Conservation (phyloP, 306 rosid species). For the Aeschynomene evenia region DNA sequence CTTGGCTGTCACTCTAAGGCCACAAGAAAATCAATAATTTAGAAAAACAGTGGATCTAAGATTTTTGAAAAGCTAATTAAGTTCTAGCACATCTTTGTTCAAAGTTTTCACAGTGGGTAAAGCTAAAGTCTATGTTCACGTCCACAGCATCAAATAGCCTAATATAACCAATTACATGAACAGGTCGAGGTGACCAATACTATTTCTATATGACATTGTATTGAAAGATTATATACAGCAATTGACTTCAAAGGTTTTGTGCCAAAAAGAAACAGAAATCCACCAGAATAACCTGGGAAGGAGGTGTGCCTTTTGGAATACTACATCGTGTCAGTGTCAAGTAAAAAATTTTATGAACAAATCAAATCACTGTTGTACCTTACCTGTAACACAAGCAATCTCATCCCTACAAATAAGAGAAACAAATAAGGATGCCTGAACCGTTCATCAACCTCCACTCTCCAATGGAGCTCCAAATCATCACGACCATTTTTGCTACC, state of each 20-base stretch:
- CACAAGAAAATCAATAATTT: conserved; percentile 18
- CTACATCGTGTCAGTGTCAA: neutral
- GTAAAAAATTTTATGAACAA: neutral
- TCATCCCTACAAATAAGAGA: conserved; percentile 28
- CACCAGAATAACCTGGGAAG: neutral
- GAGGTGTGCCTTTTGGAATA: neutral
- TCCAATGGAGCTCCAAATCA: conserved; percentile 31
- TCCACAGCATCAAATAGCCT: conserved; percentile 1
- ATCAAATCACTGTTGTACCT: conserved; percentile 19
- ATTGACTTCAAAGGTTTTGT: neutral
- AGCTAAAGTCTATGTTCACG: neutral
- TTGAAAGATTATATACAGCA: neutral
- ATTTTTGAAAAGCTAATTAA: neutral
- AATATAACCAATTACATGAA: neutral
- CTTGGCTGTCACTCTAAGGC: conserved; percentile 1
- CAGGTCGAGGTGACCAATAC: neutral
- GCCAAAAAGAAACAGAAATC: conserved; percentile 1
- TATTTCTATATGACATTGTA: neutral
- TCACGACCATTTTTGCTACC: conserved; percentile 25
- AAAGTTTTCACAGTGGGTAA: neutral
- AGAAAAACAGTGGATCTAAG: neutral
- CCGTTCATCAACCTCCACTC: conserved; percentile 24
- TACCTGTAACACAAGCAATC: conserved; percentile 47
- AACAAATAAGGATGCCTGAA: conserved; percentile 38
- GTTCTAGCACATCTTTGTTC: neutral